phyloP scores from a whole-genome alignment of 768 basidiomycete species.

The Lactarius akahatsu region DNA sequence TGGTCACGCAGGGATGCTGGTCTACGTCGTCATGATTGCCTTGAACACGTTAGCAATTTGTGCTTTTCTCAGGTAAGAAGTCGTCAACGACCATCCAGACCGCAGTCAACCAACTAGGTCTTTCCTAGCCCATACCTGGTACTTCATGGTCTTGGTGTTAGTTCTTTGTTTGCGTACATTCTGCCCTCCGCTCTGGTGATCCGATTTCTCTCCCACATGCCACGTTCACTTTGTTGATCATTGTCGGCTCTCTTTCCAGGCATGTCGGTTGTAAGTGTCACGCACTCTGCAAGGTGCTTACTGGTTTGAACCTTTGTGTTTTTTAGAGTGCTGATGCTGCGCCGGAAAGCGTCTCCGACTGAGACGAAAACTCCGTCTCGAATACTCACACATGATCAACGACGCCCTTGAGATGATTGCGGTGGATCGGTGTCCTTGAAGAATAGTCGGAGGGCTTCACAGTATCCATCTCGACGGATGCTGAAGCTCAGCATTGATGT shows the following conservation, averaged over 20 bases:
- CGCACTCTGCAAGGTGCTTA: background rate
- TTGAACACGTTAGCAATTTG: conserved; percentile 24
- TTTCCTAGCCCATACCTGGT: conserved; percentile 5
- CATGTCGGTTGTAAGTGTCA: conserved; percentile 21
- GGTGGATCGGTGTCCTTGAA: background rate
- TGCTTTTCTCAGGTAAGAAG: conserved; percentile 19
- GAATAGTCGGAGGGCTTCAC: background rate
- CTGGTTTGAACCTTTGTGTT: conserved; percentile 1
- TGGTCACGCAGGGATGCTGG: conserved; percentile 20
- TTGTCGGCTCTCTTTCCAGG: conserved; percentile 7
- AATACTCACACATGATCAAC: conserved; percentile 12
- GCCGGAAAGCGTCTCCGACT: conserved; percentile 21
- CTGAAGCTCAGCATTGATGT: background rate
- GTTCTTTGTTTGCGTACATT: conserved; percentile 20
- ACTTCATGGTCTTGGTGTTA: background rate
- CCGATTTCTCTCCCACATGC: background rate
- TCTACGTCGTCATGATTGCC: conserved; percentile 25
- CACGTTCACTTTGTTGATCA: background rate
- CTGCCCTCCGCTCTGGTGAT: conserved; percentile 25
- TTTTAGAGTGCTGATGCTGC: conserved; percentile 27
- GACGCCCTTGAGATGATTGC: conserved; percentile 25
- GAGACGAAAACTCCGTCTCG: conserved; percentile 14
- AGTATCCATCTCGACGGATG: background rate
- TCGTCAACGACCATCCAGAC: background rate
- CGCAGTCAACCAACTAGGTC: background rate